Evolutionary conservation across 2,329 filamentous ascomycete genomes (phyloP).

Genomic region (Penicillium oxalicum): DNA sequence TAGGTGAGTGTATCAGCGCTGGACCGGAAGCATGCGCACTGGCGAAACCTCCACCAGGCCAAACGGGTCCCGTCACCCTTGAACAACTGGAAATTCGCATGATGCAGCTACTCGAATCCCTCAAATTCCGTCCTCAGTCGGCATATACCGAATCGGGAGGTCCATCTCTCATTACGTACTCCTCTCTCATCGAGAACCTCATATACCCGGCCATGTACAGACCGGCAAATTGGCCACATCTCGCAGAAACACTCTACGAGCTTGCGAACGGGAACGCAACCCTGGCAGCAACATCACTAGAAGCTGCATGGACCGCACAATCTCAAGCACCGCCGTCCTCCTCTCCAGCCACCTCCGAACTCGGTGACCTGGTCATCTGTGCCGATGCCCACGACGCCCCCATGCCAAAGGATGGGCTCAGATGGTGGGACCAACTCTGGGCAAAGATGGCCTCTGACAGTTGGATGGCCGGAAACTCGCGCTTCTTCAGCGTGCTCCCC

Average conservation of each 20-base stretch:
- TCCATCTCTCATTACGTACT: conserved; percentile 14
- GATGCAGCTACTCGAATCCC: conserved; percentile 3
- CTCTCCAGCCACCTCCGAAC: conserved; percentile 4
- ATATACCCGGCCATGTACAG: conserved; percentile 12
- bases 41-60: conserved; percentile 2
- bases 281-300: conserved; percentile 8
- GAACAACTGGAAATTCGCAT: conserved; percentile 9
- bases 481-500: conserved; percentile 10
- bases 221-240: conserved; percentile 6
- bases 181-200: conserved; percentile 6
- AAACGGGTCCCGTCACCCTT: conserved; percentile 3
- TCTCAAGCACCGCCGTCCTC: neutral
- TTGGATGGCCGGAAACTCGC: conserved; percentile 14
- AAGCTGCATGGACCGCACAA: conserved; percentile 8
- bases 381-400: conserved; percentile 13
- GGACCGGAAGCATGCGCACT: conserved; percentile 13
- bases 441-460: conserved; percentile 8
- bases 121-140: conserved; percentile 8
- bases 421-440: conserved; percentile 13
- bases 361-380: conserved; percentile 10
- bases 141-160: conserved; percentile 11
- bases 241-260: conserved; percentile 11
- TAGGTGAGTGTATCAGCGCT: conserved; percentile 13
- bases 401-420: conserved; percentile 8
- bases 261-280: conserved; percentile 12